Percentiles rank a stretch among this genome's conserved stretches.
These are phyloP conservation scores for Suillus discolor DNA, from an alignment of 768 basidiomycete species.

Conservation along the genomic window DNA sequence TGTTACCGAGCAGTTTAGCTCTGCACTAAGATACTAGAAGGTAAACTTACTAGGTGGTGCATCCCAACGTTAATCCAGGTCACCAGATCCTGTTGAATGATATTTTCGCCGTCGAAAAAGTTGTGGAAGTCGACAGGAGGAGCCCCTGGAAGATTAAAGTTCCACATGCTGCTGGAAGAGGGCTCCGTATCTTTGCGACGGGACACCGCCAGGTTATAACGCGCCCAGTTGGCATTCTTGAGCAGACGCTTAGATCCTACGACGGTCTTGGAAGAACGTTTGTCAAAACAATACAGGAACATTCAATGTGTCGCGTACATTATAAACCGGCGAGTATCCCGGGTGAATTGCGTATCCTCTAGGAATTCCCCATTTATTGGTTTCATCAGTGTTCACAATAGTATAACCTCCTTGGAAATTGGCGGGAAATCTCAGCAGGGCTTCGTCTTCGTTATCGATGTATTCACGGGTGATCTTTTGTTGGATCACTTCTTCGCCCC, in stretches of 20 bases:
- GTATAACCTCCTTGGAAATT: conserved; percentile 63
- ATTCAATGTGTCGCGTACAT: conserved; percentile 33
- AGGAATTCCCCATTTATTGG: conserved; percentile 58
- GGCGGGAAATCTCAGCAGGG: conserved; percentile 49
- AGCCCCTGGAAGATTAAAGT: conserved; percentile 58
- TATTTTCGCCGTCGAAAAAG: conserved; percentile 65
- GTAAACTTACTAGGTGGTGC: conserved; percentile 54
- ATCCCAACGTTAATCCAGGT: conserved; percentile 69
- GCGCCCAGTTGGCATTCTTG: conserved; percentile 69
- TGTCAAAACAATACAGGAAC: background rate
- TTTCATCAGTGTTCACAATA: conserved; percentile 54
- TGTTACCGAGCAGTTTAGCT: conserved; percentile 17
- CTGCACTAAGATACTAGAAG: background rate
- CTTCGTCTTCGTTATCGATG: conserved; percentile 54
- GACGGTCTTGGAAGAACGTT: conserved; percentile 42
- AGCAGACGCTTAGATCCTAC: conserved; percentile 60
- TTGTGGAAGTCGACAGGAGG: conserved; percentile 61
- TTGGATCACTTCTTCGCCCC: conserved; percentile 57
- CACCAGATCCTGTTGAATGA: conserved; percentile 66
- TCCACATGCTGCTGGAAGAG: conserved; percentile 60
- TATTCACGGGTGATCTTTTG: conserved; percentile 51
- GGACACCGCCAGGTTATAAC: conserved; percentile 63
- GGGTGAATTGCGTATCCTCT: conserved; percentile 66
- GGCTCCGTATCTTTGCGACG: conserved; percentile 64
- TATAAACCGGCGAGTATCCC: conserved; percentile 54